Evolutionary conservation across 2,329 filamentous ascomycete species (phyloP), one percentile per base, ranked within the genome.

Genomic region (Trichoderma afroharzianum): DNA sequence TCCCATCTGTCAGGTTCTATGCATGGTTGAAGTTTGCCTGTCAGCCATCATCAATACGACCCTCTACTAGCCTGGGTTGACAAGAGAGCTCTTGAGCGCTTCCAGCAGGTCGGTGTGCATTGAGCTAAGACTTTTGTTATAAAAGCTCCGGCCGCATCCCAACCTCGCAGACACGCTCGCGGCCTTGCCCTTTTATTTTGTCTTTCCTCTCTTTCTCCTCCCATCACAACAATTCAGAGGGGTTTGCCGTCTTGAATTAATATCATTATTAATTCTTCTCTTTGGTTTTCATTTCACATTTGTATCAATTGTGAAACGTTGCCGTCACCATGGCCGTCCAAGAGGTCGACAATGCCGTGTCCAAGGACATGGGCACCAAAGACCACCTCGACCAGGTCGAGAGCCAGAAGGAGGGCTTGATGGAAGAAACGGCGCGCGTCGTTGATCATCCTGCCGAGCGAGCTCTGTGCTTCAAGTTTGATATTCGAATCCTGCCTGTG

Each of bases 401-500:
- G 26, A 71, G 72, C 43, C 43, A 61, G 14, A 73, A 74, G 50
- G 50, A 73, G 15, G 70, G 62, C 39, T 50, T 70, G 12, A 36
- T 59, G 6, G 75, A 74, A 39, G 76, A 76, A 55, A 79, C 75
- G 39, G 77, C 77, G 5, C 76, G 74, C 30, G 79, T 82, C 47
- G 59, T 82, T 18, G 79, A 81, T 72, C 80, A 81, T n/a, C 80
- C 77, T 7, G 85, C 86, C 15, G 87, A 89, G 78, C 82, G 82
- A 26, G 81, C 81, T 0, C 79, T 88, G 7, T 86, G 85, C 74
- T 83, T 85, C 77, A 88, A 88, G 77, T 85, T 89, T 71, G 87
- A 89, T 76, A 76, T 86, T 24, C 84, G 86, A 24, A 77, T 89
- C 11, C 76, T 89, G 73, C 87, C 87, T 2, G 83, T 88, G 4